phyloP scores from a whole-genome alignment of 345 rosid species.

The Abelmoschus esculentus region DNA sequence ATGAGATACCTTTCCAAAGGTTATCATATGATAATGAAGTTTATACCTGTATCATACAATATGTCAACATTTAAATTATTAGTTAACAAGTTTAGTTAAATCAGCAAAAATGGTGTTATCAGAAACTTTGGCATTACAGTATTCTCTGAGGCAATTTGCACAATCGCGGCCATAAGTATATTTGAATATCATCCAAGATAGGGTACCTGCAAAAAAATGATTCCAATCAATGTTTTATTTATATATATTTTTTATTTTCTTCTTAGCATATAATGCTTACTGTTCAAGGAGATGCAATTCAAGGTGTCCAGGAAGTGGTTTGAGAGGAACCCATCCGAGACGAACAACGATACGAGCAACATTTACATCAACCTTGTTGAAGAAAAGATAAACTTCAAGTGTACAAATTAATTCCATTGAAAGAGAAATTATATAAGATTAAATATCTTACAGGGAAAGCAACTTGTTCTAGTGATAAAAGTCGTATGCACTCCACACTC shows the following conservation, averaged over 20 bases:
- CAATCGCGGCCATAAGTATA: constrained; percentile 60
- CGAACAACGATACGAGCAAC: constrained; percentile 67
- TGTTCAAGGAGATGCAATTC: constrained; percentile 49
- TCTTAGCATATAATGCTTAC: constrained; percentile 22
- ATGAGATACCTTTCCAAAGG: constrained; percentile 64
- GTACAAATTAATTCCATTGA: neutral
- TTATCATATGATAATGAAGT: constrained; percentile 66
- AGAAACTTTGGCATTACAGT: constrained; percentile 28
- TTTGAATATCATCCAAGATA: constrained; percentile 46
- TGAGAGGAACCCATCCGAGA: constrained; percentile 74
- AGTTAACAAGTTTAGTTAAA: neutral
- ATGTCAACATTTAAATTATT: neutral
- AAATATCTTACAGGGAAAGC: constrained; percentile 55
- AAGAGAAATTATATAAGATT: neutral
- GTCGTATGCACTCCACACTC: constrained; percentile 63
- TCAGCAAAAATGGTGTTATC: neutral
- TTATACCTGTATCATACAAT: constrained; percentile 38
- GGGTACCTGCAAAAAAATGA: constrained; percentile 42
- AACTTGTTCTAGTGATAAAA: constrained; percentile 41
- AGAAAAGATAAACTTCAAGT: neutral
- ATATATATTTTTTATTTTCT: neutral
- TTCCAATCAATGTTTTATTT: neutral
- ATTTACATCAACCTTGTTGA: constrained; percentile 59
- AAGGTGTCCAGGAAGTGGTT: constrained; percentile 45
- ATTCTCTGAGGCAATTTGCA: constrained; percentile 40